Percentiles rank a stretch among this genome's conserved stretches.
phyloP scores from a whole-genome alignment of 306 rosid genomes.

The Cucurbita ficifolia region DNA sequence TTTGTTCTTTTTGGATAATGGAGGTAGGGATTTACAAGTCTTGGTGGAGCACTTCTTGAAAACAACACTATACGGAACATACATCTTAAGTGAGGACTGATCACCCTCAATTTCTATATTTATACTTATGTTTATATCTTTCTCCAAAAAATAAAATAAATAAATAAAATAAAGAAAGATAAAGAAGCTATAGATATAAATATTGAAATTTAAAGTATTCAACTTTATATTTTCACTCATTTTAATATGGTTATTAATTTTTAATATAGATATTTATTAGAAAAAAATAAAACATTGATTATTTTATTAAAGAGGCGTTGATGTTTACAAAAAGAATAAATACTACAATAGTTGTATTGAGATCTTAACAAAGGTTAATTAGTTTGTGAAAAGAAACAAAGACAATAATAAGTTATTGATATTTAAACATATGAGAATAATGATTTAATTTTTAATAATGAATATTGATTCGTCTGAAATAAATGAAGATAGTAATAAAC shows the following conservation, averaged over 20 bases:
- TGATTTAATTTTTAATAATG: background rate
- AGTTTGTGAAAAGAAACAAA: background rate
- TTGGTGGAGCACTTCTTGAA: slow-evolving; percentile 89
- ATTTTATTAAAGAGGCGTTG: background rate
- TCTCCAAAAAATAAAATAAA: background rate
- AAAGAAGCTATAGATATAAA: background rate
- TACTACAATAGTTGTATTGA: background rate
- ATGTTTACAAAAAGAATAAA: background rate
- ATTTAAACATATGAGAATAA: background rate
- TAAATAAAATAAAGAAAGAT: too few species aligned
- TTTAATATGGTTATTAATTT: background rate
- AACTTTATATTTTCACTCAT: background rate
- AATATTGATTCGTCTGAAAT: too few species aligned
- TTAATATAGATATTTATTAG: background rate
- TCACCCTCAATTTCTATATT: background rate
- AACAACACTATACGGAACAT: slow-evolving; percentile 55
- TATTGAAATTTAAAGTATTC: background rate
- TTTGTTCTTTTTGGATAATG: slow-evolving; percentile 27
- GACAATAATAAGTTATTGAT: background rate
- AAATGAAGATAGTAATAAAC: background rate
- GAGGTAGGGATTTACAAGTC: slow-evolving; percentile 91
- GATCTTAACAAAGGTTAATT: background rate
- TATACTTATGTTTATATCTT: background rate
- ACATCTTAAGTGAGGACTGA: slow-evolving; percentile 54
- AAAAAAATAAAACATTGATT: background rate